These are phyloP conservation scores for Zhuliangozyma blackwelliae DNA, from an alignment of 1,139 yeast species.

Conservation along the genomic window DNA sequence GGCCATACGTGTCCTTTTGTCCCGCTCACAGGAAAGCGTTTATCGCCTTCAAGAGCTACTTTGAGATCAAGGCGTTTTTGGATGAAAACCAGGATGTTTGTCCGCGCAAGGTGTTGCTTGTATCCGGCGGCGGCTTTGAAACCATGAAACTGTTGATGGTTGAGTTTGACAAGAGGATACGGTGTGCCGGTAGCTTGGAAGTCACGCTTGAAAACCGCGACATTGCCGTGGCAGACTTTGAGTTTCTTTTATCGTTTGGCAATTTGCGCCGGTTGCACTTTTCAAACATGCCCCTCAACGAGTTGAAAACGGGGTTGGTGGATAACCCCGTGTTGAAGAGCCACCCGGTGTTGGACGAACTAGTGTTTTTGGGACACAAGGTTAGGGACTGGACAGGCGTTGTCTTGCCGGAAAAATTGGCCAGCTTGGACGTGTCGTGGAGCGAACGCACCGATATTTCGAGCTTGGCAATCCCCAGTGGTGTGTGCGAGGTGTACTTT, in stretches of 20 bases:
- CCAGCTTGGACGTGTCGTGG: constrained; percentile 37
- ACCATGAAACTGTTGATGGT: constrained; percentile 23
- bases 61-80: constrained; percentile 31
- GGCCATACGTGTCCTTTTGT: constrained; percentile 23
- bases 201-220: constrained; percentile 25
- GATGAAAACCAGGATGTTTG: constrained; percentile 21
- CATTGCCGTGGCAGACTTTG: constrained; percentile 17
- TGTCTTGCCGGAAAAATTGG: constrained; percentile 19
- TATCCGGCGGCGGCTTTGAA: constrained; percentile 32
- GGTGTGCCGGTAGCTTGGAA: constrained; percentile 16
- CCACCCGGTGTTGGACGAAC: constrained; percentile 16
- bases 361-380: constrained; percentile 32
- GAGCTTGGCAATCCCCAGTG: constrained; percentile 17
- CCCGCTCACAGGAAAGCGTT: constrained; percentile 14
- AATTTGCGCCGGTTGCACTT: constrained; percentile 31
- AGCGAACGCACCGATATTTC: constrained; percentile 14
- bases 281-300: constrained; percentile 19
- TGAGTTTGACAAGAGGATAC: constrained; percentile 16
- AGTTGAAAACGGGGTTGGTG: constrained; percentile 7
- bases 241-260: constrained; percentile 19
- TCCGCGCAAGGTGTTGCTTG: constrained; percentile 24
- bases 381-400: constrained; percentile 26
- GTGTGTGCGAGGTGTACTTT: constrained; percentile 24
- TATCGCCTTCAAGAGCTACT: constrained; percentile 24
- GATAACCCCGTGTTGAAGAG: constrained; percentile 8